Percentiles rank a stretch among this genome's conserved stretches.
Evolutionary conservation across 495 filamentous ascomycete genomes (phyloP).

Genomic region (Peziza echinospora): DNA sequence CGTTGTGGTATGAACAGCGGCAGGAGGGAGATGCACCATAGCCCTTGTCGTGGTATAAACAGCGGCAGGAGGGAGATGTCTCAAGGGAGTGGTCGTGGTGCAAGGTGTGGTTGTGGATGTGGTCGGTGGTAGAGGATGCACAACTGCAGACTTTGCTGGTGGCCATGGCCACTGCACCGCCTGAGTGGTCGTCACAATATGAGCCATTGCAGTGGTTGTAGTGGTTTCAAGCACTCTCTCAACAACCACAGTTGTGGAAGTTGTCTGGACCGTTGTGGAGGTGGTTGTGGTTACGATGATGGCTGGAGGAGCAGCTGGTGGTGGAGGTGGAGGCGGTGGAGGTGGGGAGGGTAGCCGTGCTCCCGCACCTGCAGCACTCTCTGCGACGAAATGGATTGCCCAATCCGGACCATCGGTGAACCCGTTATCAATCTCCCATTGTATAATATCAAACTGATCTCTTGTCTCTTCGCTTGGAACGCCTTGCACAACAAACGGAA

Average conservation of each 20-base stretch:
- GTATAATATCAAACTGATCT: neutral
- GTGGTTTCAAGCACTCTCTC: too few species aligned
- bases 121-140: neutral
- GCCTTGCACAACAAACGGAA: neutral
- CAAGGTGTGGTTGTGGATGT: neutral
- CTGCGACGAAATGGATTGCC: neutral
- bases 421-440: neutral
- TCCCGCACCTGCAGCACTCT: neutral
- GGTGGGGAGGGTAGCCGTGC: neutral
- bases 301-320: neutral
- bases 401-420: neutral
- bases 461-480: neutral
- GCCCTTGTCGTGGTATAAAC: too few species aligned
- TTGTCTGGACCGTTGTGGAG: neutral
- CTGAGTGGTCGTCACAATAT: too few species aligned
- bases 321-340: neutral
- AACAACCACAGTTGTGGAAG: neutral
- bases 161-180: too few species aligned
- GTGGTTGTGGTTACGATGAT: slow-evolving; percentile 4
- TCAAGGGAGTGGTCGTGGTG: neutral
- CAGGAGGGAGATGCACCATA: too few species aligned
- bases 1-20: too few species aligned
- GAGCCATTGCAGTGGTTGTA: neutral
- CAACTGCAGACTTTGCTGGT: neutral
- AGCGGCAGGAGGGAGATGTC: too few species aligned